Evolutionary conservation across 2,329 filamentous ascomycete species (phyloP).

Genomic region (Colletotrichum truncatum): DNA sequence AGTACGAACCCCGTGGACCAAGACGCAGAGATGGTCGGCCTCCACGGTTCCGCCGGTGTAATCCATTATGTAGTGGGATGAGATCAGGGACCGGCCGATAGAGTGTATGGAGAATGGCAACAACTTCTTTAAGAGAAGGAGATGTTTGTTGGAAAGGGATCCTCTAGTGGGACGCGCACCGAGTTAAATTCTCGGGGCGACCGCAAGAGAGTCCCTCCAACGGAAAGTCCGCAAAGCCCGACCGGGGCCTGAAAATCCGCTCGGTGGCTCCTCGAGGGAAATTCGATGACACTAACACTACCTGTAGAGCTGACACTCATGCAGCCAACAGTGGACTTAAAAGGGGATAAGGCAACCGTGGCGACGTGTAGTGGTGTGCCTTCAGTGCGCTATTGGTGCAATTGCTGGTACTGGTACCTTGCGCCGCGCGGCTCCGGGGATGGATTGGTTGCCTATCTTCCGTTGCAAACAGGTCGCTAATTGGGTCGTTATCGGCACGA

Average conservation of each 20-base stretch:
- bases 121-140: conserved; percentile 1
- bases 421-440: conserved; percentile 17
- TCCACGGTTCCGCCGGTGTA: conserved; percentile 60
- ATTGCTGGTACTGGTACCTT: conserved; percentile 1
- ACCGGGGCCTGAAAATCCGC: conserved; percentile 10
- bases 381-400: background rate
- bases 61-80: conserved; percentile 47
- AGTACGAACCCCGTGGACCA: conserved; percentile 79
- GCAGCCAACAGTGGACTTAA: conserved; percentile 16
- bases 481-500: background rate
- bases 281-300: conserved; percentile 22
- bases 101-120: conserved; percentile 43
- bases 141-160: conserved; percentile 3
- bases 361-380: background rate
- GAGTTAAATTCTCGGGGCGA: conserved; percentile 30
- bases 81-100: conserved; percentile 45
- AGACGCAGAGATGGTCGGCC: conserved; percentile 78
- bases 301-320: background rate
- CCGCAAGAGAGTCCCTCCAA: conserved; percentile 26
- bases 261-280: background rate
- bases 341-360: conserved; percentile 15
- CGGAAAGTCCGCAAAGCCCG: conserved; percentile 24
- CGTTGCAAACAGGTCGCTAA: background rate
- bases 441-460: conserved; percentile 1
- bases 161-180: conserved; percentile 20